A percentile compares a stretch with the other conserved stretches of the same genome.
Conservation (phyloP, 2,329 filamentous ascomycete species). For the Trichoderma sp. region DNA sequence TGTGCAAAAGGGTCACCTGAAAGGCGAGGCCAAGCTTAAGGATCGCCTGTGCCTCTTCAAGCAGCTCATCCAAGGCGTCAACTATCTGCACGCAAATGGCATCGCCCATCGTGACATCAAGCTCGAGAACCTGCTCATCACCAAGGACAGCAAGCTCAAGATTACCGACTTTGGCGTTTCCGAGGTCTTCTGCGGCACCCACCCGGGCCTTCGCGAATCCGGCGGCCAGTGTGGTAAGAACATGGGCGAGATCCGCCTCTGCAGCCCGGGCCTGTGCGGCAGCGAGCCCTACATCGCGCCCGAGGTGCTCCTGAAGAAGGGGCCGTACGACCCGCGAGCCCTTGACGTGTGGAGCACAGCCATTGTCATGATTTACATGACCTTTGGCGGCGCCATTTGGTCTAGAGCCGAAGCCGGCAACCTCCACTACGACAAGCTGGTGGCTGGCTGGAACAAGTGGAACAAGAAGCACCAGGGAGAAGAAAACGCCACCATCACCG, state of each 20-base stretch:
- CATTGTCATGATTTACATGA: slow-evolving; percentile 78
- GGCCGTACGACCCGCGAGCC: slow-evolving; percentile 70
- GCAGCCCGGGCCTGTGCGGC: slow-evolving; percentile 79
- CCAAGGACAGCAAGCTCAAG: slow-evolving; percentile 78
- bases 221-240: slow-evolving; percentile 73
- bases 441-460: slow-evolving; percentile 70
- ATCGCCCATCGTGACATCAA: slow-evolving; percentile 93
- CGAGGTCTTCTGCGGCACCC: slow-evolving; percentile 79
- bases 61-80: slow-evolving; percentile 79
- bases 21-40: slow-evolving; percentile 61
- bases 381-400: slow-evolving; percentile 75
- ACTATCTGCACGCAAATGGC: slow-evolving; percentile 79
- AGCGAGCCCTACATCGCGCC: slow-evolving; percentile 86
- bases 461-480: slow-evolving; percentile 53
- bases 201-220: slow-evolving; percentile 74
- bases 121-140: slow-evolving; percentile 81
- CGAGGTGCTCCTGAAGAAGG: slow-evolving; percentile 72
- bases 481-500: slow-evolving; percentile 46
- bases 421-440: slow-evolving; percentile 65
- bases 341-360: slow-evolving; percentile 86
- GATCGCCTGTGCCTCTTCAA: slow-evolving; percentile 87
- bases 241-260: slow-evolving; percentile 71
- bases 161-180: slow-evolving; percentile 92
- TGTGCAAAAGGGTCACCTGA: slow-evolving; percentile 71
- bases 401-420: slow-evolving; percentile 62